Evolutionary conservation across 2,329 filamentous ascomycete species (phyloP).

Genomic region (Blastomyces emzantsi): DNA sequence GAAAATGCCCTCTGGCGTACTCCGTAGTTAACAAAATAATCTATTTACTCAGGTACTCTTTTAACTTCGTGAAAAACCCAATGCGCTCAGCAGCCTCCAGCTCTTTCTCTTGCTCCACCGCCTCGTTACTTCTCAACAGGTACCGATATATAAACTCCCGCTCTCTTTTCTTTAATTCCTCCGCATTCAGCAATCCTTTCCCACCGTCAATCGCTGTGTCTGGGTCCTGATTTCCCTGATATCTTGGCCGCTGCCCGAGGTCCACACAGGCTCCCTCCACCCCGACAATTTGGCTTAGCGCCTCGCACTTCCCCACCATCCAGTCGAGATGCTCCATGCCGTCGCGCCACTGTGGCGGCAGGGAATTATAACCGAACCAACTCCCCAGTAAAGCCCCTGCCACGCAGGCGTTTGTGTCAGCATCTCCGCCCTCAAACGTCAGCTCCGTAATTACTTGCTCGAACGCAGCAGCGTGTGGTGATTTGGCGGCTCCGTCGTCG

Average conservation of each 20-base stretch:
- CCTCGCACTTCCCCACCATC: constrained; percentile 14
- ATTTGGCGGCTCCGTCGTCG: constrained; percentile 12
- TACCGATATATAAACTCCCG: constrained; percentile 13
- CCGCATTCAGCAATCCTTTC: constrained; percentile 14
- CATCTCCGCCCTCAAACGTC: constrained; percentile 46
- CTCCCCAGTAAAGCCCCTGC: constrained; percentile 44
- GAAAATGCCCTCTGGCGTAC: no score
- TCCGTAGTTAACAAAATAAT: not conserved
- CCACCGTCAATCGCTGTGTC: constrained; percentile 16
- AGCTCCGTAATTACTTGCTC: constrained; percentile 43
- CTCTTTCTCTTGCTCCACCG: constrained; percentile 12
- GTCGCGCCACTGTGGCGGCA: constrained; percentile 44
- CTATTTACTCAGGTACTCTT: not conserved
- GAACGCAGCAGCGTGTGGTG: constrained; percentile 25
- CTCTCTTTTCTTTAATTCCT: constrained; percentile 14
- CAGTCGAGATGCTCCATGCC: constrained; percentile 30
- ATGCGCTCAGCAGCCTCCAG: constrained; percentile 7
- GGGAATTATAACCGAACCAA: constrained; percentile 39
- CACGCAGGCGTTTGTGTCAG: constrained; percentile 48
- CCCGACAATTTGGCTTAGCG: constrained; percentile 11
- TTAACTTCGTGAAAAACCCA: constrained; percentile 9
- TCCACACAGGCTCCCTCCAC: not conserved
- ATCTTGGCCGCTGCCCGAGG: not conserved
- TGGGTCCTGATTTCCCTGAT: constrained; percentile 12
- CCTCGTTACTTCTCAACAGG: constrained; percentile 11